Conservation (phyloP, 805 yeast species). For the Ogataea dorogensis region DNA sequence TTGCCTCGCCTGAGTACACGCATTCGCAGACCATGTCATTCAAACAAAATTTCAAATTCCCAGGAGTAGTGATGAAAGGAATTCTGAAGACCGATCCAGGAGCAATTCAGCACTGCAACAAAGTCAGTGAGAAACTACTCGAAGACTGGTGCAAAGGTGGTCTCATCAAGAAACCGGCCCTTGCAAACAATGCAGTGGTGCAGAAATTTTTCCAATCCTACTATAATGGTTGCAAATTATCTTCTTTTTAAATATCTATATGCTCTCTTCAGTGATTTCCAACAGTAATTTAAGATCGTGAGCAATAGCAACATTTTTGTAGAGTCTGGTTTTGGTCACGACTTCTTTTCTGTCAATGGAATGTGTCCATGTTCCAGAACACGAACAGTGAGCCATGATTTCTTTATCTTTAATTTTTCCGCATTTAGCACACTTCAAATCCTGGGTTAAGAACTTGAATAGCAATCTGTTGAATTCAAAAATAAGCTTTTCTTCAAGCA, state of each 20-base stretch:
- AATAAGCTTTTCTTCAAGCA: constrained; percentile 77
- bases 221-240: constrained; percentile 19
- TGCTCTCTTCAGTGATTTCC: constrained; percentile 30
- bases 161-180: constrained; percentile 1
- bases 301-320: constrained; percentile 54
- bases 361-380: constrained; percentile 85
- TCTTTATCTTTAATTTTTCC: constrained; percentile 61
- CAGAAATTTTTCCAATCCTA: constrained; percentile 17
- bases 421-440: constrained; percentile 78
- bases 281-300: constrained; percentile 60
- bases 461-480: constrained; percentile 56
- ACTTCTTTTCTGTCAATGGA: constrained; percentile 48
- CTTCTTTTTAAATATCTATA: constrained; percentile 8
- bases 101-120: constrained; percentile 15
- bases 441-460: constrained; percentile 72
- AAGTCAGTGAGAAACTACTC: constrained; percentile 19
- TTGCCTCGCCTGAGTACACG: constrained; percentile 17
- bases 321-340: constrained; percentile 45
- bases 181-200: constrained; percentile 6
- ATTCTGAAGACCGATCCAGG: constrained; percentile 19
- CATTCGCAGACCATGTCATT: constrained; percentile 3
- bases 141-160: constrained; percentile 19
- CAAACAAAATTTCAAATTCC: constrained; percentile 14
- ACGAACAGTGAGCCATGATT: constrained; percentile 71
- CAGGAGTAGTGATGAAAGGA: constrained; percentile 19